A percentile compares a stretch with the other conserved stretches of the same genome.
Conservation (phyloP, 2,329 filamentous ascomycete species). For the Epichloe uncinata region DNA sequence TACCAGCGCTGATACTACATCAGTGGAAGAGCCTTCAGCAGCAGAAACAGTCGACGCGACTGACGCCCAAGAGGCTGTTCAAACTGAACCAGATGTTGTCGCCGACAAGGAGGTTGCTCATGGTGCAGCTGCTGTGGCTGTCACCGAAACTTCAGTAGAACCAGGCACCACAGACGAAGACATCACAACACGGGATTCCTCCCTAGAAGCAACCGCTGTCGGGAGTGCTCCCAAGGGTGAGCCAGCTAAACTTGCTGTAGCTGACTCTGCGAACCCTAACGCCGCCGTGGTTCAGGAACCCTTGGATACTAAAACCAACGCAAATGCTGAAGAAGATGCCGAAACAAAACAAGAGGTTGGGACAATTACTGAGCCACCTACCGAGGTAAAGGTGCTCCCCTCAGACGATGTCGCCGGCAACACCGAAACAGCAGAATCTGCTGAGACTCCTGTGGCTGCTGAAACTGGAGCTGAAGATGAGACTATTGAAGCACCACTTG, state of each 20-base stretch:
- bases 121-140: neutral
- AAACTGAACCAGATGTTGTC: neutral
- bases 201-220: neutral
- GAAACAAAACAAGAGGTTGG: neutral
- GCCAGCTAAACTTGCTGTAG: neutral
- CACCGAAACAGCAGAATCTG: neutral
- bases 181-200: neutral
- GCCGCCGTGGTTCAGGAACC: too few relatives aligned
- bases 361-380: neutral
- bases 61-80: neutral
- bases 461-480: neutral
- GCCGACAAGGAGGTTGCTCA: neutral
- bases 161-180: neutral
- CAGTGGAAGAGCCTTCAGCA: neutral
- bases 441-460: neutral
- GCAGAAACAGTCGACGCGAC: neutral
- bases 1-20: neutral
- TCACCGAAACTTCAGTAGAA: constrained; percentile 4
- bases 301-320: neutral
- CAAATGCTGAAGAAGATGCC: constrained; percentile 4
- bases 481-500: neutral
- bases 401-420: neutral
- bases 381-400: neutral
- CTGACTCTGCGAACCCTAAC: neutral
- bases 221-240: neutral